phyloP scores from a whole-genome alignment of 75 land plant species.

The Sequoiadendron giganteum region DNA sequence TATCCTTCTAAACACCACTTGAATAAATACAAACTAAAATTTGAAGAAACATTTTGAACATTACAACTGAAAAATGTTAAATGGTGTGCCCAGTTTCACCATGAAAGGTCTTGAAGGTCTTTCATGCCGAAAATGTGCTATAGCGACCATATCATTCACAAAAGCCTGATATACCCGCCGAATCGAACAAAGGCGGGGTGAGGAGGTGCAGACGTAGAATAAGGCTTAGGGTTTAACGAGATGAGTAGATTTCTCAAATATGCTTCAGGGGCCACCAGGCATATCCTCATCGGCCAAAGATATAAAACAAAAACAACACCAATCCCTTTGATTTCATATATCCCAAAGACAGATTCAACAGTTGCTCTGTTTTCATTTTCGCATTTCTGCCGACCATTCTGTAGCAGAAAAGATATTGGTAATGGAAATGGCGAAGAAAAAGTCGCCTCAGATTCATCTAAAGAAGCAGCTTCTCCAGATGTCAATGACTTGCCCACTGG shows the following conservation, averaged over 20 bases:
- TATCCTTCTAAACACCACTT: no score
- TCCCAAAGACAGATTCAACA: not conserved
- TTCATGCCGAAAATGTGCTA: no score
- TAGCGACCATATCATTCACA: no score
- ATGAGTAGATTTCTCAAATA: not conserved
- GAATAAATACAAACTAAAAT: no score
- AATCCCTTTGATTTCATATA: not conserved
- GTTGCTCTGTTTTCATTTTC: not conserved
- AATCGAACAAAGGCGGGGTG: no score
- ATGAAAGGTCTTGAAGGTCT: no score
- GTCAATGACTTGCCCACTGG: not conserved
- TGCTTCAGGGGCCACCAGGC: not conserved
- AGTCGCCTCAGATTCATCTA: not conserved
- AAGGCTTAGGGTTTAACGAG: not conserved
- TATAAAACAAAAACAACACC: not conserved
- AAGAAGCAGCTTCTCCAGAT: not conserved
- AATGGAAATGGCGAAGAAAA: not conserved
- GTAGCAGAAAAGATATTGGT: not conserved
- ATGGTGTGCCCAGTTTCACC: no score
- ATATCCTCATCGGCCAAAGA: not conserved
- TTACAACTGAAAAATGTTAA: no score
- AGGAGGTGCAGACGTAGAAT: no score
- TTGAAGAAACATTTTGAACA: no score
- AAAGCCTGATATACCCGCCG: no score
- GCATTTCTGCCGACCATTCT: not conserved